Conservation (phyloP, 805 yeast genomes). For the Komagataella phaffii region DNA sequence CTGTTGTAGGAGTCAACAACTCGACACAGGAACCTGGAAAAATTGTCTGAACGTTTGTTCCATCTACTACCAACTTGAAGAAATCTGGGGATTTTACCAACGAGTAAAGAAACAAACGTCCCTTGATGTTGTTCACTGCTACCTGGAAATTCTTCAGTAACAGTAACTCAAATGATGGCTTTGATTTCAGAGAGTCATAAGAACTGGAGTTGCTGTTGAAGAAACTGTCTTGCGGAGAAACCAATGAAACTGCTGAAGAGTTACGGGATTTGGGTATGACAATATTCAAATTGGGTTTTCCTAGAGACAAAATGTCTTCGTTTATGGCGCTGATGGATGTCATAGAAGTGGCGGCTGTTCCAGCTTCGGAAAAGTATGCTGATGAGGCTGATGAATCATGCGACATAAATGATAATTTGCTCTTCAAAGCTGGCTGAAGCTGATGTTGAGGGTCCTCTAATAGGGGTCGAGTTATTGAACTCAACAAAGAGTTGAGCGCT, state of each 20-base stretch:
- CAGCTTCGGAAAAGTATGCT: neutral
- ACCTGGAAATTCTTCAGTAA: neutral
- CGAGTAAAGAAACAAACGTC: neutral
- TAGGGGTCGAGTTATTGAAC: neutral
- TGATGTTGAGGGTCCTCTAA: neutral
- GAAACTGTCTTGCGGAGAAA: neutral
- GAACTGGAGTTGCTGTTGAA: neutral
- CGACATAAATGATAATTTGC: neutral
- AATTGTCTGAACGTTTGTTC: neutral
- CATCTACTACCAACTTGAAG: neutral
- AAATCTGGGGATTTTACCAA: neutral
- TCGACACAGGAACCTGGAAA: neutral
- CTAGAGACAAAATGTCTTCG: slow-evolving; percentile 3
- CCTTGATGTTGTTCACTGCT: neutral
- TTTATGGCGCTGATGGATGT: slow-evolving; percentile 1
- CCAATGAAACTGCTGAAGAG: neutral
- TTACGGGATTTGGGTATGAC: neutral
- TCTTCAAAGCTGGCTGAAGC: neutral
- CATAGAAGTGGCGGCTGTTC: slow-evolving; percentile 2
- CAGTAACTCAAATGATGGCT: neutral
- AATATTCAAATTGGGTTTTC: slow-evolving; percentile 2
- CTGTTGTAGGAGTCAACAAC: neutral
- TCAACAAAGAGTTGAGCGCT: neutral
- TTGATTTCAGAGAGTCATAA: neutral
- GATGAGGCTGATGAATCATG: neutral